Conservation (phyloP, 495 filamentous ascomycete species). For the Lasiosphaeria hispida region DNA sequence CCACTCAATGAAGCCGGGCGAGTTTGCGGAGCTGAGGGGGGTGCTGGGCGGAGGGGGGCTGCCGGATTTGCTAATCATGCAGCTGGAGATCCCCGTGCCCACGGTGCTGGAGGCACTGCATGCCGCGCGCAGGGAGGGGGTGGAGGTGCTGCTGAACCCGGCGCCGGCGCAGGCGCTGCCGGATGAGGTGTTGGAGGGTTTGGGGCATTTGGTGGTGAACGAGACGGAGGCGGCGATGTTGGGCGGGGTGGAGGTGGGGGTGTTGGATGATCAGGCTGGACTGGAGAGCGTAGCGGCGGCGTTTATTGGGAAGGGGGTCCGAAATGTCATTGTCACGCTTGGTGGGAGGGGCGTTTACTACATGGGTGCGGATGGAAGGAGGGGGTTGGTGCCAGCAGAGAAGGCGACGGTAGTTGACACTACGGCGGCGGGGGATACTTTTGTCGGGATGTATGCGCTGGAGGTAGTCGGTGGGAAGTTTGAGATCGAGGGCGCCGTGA, state of each 20-base stretch:
- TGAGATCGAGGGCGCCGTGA: constrained; percentile 60
- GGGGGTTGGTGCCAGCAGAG: constrained; percentile 52
- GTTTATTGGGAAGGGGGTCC: constrained; percentile 67
- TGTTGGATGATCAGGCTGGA: constrained; percentile 46
- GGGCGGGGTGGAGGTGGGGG: constrained; percentile 48
- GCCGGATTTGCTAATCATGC: constrained; percentile 72
- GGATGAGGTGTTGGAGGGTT: constrained; percentile 58
- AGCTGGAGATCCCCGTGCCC: constrained; percentile 78
- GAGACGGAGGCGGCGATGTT: constrained; percentile 85
- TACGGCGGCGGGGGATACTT: constrained; percentile 92
- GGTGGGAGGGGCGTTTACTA: constrained; percentile 73
- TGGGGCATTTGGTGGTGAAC: constrained; percentile 85
- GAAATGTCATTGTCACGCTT: constrained; percentile 77
- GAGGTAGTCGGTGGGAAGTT: constrained; percentile 48
- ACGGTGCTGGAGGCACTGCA: constrained; percentile 67
- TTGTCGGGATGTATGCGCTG: constrained; percentile 84
- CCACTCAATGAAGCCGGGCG: constrained; percentile 36
- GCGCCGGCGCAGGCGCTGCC: constrained; percentile 74
- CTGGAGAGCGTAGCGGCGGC: constrained; percentile 46
- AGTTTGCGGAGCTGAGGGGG: constrained; percentile 8
- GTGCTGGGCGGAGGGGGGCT: constrained; percentile 21
- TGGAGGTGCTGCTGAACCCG: constrained; percentile 77
- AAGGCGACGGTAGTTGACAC: constrained; percentile 81
- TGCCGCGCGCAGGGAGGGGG: constrained; percentile 47
- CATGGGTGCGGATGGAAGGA: constrained; percentile 35